These are phyloP conservation scores for Spergularia marina DNA, from an alignment of 148 eudicot species.

Conservation along the genomic window DNA sequence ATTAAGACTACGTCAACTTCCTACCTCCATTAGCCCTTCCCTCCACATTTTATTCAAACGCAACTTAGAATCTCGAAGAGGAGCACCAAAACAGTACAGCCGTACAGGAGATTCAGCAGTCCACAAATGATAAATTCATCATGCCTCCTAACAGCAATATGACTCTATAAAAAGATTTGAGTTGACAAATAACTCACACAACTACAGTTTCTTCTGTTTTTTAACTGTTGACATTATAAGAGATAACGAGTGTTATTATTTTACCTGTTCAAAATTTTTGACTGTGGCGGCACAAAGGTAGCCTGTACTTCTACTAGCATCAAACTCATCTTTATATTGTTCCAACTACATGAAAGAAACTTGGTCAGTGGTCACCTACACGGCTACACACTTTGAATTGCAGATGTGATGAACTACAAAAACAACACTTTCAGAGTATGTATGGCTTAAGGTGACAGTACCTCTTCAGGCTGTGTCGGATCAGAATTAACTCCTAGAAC, in stretches of 20 bases:
- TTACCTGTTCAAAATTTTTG: constrained; percentile 81
- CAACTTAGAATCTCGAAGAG: neutral
- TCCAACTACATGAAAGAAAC: constrained; percentile 27
- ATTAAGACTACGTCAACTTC: neutral
- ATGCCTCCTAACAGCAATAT: neutral
- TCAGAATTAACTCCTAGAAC: constrained; percentile 93
- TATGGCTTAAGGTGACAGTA: constrained; percentile 14
- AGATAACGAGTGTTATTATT: neutral
- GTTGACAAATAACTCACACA: neutral
- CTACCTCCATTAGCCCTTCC: neutral
- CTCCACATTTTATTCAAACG: neutral
- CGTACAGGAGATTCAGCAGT: neutral
- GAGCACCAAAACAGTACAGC: neutral
- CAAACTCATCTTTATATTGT: constrained; percentile 56
- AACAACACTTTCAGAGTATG: neutral
- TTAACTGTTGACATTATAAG: neutral
- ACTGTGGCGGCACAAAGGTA: constrained; percentile 85
- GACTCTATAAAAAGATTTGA: neutral
- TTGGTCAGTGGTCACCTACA: neutral
- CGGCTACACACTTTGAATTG: neutral
- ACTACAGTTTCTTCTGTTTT: neutral
- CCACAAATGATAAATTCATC: neutral
- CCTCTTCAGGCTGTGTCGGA: constrained; percentile 84
- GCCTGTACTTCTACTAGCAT: constrained; percentile 92
- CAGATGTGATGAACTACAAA: too few relatives aligned